A percentile compares a stretch with the other conserved stretches of the same genome.
These are phyloP conservation scores for Fusarium sp. DNA, from an alignment of 2,329 filamentous ascomycete species.

Conservation along the genomic window DNA sequence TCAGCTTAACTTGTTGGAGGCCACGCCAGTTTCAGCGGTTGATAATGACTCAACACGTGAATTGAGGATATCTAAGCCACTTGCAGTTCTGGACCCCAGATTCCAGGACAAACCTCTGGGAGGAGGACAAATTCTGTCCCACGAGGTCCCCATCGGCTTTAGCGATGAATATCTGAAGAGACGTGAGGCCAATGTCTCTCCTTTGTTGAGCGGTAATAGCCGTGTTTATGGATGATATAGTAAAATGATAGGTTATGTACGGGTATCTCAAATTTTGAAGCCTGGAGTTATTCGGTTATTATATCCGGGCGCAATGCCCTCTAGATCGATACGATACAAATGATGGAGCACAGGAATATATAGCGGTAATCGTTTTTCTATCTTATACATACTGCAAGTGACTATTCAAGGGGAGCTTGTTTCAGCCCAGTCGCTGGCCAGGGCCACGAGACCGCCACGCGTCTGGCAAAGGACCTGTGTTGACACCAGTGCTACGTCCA, in stretches of 20 bases:
- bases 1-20: conserved; percentile 49
- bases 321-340: not conserved
- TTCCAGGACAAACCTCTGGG: conserved; percentile 31
- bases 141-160: conserved; percentile 2
- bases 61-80: conserved; percentile 32
- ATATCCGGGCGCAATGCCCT: not conserved
- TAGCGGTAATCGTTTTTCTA: conserved; percentile 16
- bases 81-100: conserved; percentile 24
- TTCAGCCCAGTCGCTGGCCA: conserved; percentile 71
- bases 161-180: conserved; percentile 7
- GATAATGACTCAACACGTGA: conserved; percentile 26
- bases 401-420: rapidly evolving
- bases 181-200: conserved; percentile 17
- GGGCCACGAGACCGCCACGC: conserved; percentile 73
- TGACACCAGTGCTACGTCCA: conserved; percentile 57
- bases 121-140: conserved; percentile 13
- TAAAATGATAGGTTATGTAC: not conserved
- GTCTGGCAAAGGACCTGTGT: conserved; percentile 67
- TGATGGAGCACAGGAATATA: not conserved
- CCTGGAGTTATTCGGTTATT: conserved; percentile 34
- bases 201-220: conserved; percentile 31
- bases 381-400: not conserved
- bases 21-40: conserved; percentile 43
- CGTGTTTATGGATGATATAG: conserved; percentile 32
- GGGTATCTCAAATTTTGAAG: conserved; percentile 2